Evolutionary conservation across 2,329 filamentous ascomycete genomes (phyloP), one percentile per base, ranked within the genome.

Genomic region (Plenodomus biglobosus): DNA sequence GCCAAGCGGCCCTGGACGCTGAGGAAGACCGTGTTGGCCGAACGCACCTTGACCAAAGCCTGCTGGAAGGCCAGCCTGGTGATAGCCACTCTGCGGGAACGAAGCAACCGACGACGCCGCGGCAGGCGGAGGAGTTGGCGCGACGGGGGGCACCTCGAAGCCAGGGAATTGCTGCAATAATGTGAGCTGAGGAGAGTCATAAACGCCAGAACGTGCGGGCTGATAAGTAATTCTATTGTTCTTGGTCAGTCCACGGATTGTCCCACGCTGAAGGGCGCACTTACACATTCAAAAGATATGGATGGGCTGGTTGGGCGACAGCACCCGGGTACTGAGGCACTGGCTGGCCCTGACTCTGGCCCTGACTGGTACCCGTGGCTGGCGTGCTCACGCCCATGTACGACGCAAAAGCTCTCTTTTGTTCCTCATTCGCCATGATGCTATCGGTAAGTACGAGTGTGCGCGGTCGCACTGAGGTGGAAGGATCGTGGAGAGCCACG

Each of bases 341-440:
- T 43, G 59, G 46, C 46, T 59, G 57, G 40, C 46, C 48, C 46
- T 48, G 48, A 42, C 40, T 24, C 40, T 53, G 44, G 38, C 41
- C 24, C 42, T 44, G 42, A 19, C 32, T 19, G 40, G 35, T 44
- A 27, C 40, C 20, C 17, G 53, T 50, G 17, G 45, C 53, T 32
- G 27, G 13, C 27, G 27, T 32, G 27, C 27, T 7, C 8, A 32
- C 27, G 50, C 64, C 58, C 65, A 69, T 67, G 44, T 66, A 68
- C 41, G 61, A 57, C 32, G 57, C 56, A 48, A 66, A 69, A 6
- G 64, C 65, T 41, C 55, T 60, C 43, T 57, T 50, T 42, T 67
- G 62, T 50, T 68, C 66, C 36, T 66, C 65, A 44, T 61, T 62
- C 21, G 59, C 59, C 64, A 66, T 66, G 38, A 37, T 56, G 49